These are phyloP conservation scores for Magnaporthiopsis incrustans DNA, from an alignment of 2,329 filamentous ascomycete genomes.

Conservation along the genomic window DNA sequence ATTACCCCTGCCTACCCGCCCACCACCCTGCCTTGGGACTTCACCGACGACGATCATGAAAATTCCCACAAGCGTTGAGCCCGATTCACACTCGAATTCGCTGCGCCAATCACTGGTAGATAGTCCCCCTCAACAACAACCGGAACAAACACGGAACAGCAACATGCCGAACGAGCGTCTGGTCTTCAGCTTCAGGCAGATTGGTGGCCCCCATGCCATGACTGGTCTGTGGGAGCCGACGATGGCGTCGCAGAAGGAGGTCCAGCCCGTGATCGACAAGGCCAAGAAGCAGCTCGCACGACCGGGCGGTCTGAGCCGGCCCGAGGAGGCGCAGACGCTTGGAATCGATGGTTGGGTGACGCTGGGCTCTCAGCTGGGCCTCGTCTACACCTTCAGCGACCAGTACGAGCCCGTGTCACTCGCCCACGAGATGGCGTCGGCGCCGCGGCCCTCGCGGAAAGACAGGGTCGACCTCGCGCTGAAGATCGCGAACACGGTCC, in stretches of 20 bases:
- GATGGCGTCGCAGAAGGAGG: not conserved
- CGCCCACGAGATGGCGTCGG: not conserved
- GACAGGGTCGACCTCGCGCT: not conserved
- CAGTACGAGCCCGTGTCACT: conserved; percentile 2
- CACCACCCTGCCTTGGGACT: too few relatives aligned
- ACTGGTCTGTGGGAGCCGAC: conserved; percentile 1
- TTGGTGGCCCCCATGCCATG: not conserved
- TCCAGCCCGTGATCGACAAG: conserved; percentile 4
- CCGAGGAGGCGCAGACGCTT: conserved; percentile 6
- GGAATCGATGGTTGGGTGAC: not conserved
- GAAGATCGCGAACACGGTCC: conserved; percentile 6
- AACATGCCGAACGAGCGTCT: conserved; percentile 2
- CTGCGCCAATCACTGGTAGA: not conserved
- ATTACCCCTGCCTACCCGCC: too few relatives aligned
- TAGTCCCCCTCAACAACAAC: not conserved
- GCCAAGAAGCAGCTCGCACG: not conserved
- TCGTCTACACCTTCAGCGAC: conserved; percentile 5
- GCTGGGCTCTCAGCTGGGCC: not conserved
- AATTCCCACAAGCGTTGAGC: not conserved
- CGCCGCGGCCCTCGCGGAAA: not conserved
- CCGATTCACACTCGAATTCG: not conserved
- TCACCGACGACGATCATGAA: not conserved
- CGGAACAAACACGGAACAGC: not conserved
- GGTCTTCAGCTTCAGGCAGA: not conserved
- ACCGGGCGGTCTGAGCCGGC: conserved; percentile 1